Percentiles rank a stretch among this genome's conserved stretches.
Evolutionary conservation across 352 stramenopile genomes (phyloP).

Genomic region (Globisporangium viniferum): DNA sequence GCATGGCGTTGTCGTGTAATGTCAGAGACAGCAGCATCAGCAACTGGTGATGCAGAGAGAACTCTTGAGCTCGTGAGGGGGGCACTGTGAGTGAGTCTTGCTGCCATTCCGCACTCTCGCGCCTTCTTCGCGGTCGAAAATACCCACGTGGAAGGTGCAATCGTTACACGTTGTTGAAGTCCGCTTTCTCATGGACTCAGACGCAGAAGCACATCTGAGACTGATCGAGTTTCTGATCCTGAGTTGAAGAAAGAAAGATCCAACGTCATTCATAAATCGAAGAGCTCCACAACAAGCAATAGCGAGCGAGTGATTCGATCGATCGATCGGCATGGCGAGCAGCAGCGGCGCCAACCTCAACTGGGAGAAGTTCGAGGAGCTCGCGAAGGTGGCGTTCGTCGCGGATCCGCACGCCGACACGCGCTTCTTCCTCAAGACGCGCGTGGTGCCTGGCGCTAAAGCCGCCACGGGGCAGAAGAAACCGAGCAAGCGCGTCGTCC

Average conservation of each 20-base stretch:
- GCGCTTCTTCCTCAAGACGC: conserved; percentile 64
- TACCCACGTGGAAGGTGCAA: neutral
- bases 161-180: neutral
- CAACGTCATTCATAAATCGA: neutral
- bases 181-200: neutral
- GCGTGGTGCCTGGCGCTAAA: conserved; percentile 9
- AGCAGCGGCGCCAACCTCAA: conserved; percentile 20
- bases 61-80: neutral
- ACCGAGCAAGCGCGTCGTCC: conserved; percentile 19
- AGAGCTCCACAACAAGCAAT: neutral
- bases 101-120: neutral
- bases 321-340: conserved; percentile 1
- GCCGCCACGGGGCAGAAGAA: conserved; percentile 17
- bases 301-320: neutral
- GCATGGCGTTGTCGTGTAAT: neutral
- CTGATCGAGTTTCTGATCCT: neutral
- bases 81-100: neutral
- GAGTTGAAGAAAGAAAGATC: conserved; percentile 1
- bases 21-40: too few relatives aligned
- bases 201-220: neutral
- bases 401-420: conserved; percentile 40
- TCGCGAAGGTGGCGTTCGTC: conserved; percentile 60
- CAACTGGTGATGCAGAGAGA: neutral
- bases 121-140: neutral
- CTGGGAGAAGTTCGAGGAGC: conserved; percentile 74